Evolutionary conservation across 2,329 filamentous ascomycete genomes (phyloP).

Genomic region (Fusarium tjaetaba): DNA sequence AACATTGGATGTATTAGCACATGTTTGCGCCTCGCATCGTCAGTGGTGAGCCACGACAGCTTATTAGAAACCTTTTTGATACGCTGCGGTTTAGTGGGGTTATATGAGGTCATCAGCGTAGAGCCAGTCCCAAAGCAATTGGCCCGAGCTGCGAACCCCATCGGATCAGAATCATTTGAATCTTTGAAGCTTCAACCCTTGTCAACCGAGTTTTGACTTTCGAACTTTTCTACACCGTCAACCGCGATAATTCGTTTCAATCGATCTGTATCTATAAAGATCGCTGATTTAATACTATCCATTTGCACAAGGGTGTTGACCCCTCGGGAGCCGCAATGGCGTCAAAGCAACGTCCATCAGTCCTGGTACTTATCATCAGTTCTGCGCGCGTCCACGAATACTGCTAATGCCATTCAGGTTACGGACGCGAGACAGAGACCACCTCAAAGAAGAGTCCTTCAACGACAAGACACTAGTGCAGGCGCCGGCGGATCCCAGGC

Average conservation of each 20-base stretch:
- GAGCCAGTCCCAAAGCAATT: conserved; percentile 36
- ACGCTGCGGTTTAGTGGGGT: conserved; percentile 36
- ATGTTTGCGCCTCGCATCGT: conserved; percentile 1
- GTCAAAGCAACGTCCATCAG: conserved; percentile 65
- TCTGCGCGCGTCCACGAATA: conserved; percentile 12
- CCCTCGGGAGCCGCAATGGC: conserved; percentile 48
- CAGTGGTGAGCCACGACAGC: background rate
- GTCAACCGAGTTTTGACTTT: conserved; percentile 5
- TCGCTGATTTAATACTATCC: background rate
- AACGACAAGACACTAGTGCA: conserved; percentile 48
- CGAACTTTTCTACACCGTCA: conserved; percentile 1
- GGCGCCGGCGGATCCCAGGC: conserved; percentile 45
- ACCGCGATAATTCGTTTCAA: conserved; percentile 4
- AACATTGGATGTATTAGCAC: background rate
- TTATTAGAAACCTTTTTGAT: conserved; percentile 1
- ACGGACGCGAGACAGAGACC: conserved; percentile 53
- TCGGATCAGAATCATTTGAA: conserved; percentile 36
- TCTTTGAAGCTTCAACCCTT: conserved; percentile 22
- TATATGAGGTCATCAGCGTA: conserved; percentile 44
- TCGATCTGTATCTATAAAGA: background rate
- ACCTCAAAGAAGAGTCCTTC: conserved; percentile 46
- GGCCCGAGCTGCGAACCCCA: conserved; percentile 28
- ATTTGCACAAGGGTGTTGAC: background rate
- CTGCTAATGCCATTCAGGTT: conserved; percentile 45
- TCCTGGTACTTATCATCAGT: conserved; percentile 60